phyloP scores from a whole-genome alignment of 1,284 basidiomycete genomes.

The Cystobasidiaceae sp. region DNA sequence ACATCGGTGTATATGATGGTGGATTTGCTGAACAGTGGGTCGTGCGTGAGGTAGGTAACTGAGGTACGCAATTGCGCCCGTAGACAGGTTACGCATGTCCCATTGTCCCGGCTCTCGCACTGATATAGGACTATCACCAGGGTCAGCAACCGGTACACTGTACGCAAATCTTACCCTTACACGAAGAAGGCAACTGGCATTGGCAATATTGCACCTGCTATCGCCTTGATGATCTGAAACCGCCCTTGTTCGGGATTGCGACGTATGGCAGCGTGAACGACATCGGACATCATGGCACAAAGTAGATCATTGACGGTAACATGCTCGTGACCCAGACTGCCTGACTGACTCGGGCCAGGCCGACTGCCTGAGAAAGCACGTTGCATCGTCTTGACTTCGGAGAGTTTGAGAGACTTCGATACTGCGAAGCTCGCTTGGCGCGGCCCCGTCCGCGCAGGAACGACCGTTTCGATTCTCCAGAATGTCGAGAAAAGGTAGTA shows the following conservation, averaged over 20 bases:
- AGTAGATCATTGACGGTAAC: conserved; percentile 45
- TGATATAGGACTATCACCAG: conserved; percentile 40
- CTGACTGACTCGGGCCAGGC: conserved; percentile 35
- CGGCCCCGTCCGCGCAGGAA: conserved; percentile 34
- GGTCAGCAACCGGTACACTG: not conserved
- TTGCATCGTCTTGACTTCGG: conserved; percentile 44
- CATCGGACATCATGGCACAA: conserved; percentile 24
- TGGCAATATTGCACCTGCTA: not conserved
- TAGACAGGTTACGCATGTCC: conserved; percentile 44
- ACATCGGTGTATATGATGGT: conserved; percentile 40
- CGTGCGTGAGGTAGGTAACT: conserved; percentile 33
- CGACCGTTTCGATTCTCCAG: conserved; percentile 38
- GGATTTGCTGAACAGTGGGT: conserved; percentile 33
- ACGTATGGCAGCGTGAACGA: conserved; percentile 38
- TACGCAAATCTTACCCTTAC: not conserved
- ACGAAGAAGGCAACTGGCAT: conserved; percentile 28
- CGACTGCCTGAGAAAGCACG: conserved; percentile 43
- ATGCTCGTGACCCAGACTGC: conserved; percentile 34
- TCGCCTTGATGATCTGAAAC: not conserved
- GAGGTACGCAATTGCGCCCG: conserved; percentile 41
- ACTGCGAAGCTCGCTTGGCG: conserved; percentile 26
- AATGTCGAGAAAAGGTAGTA: conserved; percentile 38
- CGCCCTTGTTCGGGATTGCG: conserved; percentile 3
- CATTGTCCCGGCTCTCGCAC: conserved; percentile 42
- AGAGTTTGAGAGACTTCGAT: conserved; percentile 36